Evolutionary conservation across 106 monocot species (phyloP).

Genomic region (Allium sativum): DNA sequence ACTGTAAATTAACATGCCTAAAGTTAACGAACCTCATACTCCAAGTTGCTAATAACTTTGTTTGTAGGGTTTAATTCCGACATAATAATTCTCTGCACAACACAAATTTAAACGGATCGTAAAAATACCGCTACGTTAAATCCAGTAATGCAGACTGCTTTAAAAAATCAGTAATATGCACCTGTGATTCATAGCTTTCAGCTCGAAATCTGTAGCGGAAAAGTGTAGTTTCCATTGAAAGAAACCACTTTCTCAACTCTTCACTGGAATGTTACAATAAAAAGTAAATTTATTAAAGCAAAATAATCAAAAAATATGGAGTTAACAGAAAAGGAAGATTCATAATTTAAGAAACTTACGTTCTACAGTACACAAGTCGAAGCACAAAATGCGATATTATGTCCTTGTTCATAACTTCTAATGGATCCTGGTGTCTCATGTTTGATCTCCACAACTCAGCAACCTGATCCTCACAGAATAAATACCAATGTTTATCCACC

Average conservation of each 20-base stretch:
- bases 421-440: constrained; percentile 65
- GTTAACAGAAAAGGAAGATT: not conserved
- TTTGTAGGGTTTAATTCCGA: constrained; percentile 67
- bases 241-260: constrained; percentile 85
- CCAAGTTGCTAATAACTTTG: constrained; percentile 59
- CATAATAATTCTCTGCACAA: constrained; percentile 56
- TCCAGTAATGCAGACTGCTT: too few relatives aligned
- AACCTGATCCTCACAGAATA: constrained; percentile 20
- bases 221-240: constrained; percentile 74
- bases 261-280: constrained; percentile 30
- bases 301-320: constrained; percentile 1
- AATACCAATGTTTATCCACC: too few relatives aligned
- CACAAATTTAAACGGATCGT: not conserved
- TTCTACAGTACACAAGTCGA: constrained; percentile 87
- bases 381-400: constrained; percentile 89
- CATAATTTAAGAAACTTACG: constrained; percentile 19
- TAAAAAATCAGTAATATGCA: not conserved
- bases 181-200: constrained; percentile 66
- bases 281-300: not conserved
- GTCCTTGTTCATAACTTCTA: constrained; percentile 57
- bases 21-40: constrained; percentile 64
- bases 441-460: constrained; percentile 56
- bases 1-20: too few relatives aligned
- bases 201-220: constrained; percentile 70
- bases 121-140: too few relatives aligned